These are phyloP conservation scores for Calonectria ilicicola DNA, from an alignment of 2,329 filamentous ascomycete species.

Conservation along the genomic window DNA sequence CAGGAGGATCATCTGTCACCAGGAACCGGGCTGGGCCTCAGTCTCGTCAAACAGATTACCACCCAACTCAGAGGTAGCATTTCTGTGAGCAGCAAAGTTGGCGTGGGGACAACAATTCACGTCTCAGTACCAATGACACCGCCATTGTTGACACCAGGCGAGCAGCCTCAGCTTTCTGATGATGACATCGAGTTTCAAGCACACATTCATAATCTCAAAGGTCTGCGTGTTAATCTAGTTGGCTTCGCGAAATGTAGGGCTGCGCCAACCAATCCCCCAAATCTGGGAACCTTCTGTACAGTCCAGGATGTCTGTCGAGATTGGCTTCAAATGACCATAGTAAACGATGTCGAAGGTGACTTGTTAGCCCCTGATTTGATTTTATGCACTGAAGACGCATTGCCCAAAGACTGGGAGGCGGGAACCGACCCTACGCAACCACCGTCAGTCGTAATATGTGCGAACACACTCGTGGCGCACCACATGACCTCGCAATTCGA, in stretches of 20 bases:
- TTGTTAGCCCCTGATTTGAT: constrained; percentile 42
- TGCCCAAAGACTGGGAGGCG: not conserved
- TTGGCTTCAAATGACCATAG: constrained; percentile 39
- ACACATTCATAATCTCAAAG: not conserved
- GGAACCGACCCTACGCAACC: constrained; percentile 25
- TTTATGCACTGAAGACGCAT: constrained; percentile 35
- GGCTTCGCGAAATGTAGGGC: not conserved
- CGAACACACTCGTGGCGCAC: constrained; percentile 47
- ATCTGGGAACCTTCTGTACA: constrained; percentile 17
- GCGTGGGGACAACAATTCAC: constrained; percentile 50
- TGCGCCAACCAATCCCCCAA: constrained; percentile 4
- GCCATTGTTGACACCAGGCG: not conserved
- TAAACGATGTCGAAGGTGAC: constrained; percentile 8
- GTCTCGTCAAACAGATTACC: constrained; percentile 72
- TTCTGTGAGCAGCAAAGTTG: constrained; percentile 60
- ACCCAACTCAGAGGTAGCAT: constrained; percentile 71
- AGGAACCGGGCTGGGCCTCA: constrained; percentile 74
- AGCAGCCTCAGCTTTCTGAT: constrained; percentile 41
- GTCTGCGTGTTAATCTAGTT: not conserved
- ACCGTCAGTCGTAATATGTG: constrained; percentile 49
- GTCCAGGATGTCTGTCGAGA: constrained; percentile 27
- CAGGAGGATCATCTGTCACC: constrained; percentile 72
- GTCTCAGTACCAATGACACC: constrained; percentile 46
- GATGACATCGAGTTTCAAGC: constrained; percentile 36
- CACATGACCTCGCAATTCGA: constrained; percentile 24